phyloP scores from a whole-genome alignment of 305 asterid species.

The Fraxinus latifolia region DNA sequence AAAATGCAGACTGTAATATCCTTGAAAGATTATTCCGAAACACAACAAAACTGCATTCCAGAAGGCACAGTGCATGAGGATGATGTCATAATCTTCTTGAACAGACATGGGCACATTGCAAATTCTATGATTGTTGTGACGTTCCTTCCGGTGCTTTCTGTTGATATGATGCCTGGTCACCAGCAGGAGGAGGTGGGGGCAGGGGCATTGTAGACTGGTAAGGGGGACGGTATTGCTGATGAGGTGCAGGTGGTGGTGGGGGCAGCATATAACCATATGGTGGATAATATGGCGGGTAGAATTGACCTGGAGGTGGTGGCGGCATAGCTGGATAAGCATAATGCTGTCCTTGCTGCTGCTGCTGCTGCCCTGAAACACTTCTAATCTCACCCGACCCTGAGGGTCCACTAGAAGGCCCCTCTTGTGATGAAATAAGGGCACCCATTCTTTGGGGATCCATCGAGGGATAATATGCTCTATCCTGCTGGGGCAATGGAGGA shows the following conservation, averaged over 20 bases:
- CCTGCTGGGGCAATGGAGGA: slow-evolving; percentile 78
- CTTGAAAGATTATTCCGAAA: neutral
- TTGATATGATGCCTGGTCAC: slow-evolving; percentile 45
- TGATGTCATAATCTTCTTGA: neutral
- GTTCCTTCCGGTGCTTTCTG: slow-evolving; percentile 45
- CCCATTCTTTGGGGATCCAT: slow-evolving; percentile 99
- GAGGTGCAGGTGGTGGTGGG: slow-evolving; percentile 50
- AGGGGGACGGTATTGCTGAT: slow-evolving; percentile 53
- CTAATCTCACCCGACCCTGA: slow-evolving; percentile 55
- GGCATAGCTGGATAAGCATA: slow-evolving; percentile 49
- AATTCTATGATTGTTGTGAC: slow-evolving; percentile 27
- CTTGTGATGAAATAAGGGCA: slow-evolving; percentile 67
- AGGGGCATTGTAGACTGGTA: slow-evolving; percentile 53
- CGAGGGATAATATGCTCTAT: slow-evolving; percentile 77
- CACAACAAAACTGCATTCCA: neutral
- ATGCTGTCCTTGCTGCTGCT: slow-evolving; percentile 45
- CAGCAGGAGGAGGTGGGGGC: slow-evolving; percentile 40
- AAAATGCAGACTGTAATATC: neutral
- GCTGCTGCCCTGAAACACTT: slow-evolving; percentile 34
- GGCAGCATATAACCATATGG: slow-evolving; percentile 64
- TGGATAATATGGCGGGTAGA: slow-evolving; percentile 69
- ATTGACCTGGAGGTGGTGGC: slow-evolving; percentile 73
- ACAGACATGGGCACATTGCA: neutral
- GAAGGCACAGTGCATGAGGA: neutral
- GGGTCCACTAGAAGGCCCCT: slow-evolving; percentile 58